Base-by-base conservation (phyloP, 768 basidiomycete species). In the Psilocybe azurescens region DNA sequence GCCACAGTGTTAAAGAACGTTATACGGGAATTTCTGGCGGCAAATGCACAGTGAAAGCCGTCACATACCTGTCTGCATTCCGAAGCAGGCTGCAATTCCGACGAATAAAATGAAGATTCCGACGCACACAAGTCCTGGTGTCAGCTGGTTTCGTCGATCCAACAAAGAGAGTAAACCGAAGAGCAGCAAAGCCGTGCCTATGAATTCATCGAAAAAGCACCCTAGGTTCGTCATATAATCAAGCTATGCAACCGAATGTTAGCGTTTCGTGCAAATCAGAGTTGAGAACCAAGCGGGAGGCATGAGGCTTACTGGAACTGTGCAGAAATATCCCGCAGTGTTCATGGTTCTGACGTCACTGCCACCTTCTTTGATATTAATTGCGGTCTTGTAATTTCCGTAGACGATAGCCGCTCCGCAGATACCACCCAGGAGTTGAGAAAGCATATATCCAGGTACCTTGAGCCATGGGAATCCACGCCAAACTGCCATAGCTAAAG, bases 331-430 rank as follows among this genome's bases (percentile, higher is more conserved):
- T 0, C 30, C 56, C 89, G 53, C 89, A 73, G 39, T 77, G 70
- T 4, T 89, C 63, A 87, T 76, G 3, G 86, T 89, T 18, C 89
- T 82, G 28, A 85, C 70, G 47, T 76, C 71, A 16, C 72, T 59
- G 3, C 86, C 86, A 24, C 89, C 89, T 70, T 91, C 89, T 62
- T 80, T 81, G 47, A 88, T 67, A 68, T 86, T 81, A 65, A 93
- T 89, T 36, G 89, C 89, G 67, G 89, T 85, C 69, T 85, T 82
- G 67, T 89, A 91, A 70, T 87, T 87, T 5, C 81, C 89, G 69
- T 90, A 91, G 24, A 87, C 73, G 28, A 89, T 74, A 6, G 82
- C 83, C 18, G 83, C 85, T 14, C 88, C 91, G 60, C 83, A 76
- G 18, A 90, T 68, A 5, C 78, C 90, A 24, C 91, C 90, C 41